Percentiles rank a stretch among this genome's conserved stretches.
Conservation (phyloP, 371 early-diverging fungal genomes). For the Dinochytrium kinnereticum region DNA sequence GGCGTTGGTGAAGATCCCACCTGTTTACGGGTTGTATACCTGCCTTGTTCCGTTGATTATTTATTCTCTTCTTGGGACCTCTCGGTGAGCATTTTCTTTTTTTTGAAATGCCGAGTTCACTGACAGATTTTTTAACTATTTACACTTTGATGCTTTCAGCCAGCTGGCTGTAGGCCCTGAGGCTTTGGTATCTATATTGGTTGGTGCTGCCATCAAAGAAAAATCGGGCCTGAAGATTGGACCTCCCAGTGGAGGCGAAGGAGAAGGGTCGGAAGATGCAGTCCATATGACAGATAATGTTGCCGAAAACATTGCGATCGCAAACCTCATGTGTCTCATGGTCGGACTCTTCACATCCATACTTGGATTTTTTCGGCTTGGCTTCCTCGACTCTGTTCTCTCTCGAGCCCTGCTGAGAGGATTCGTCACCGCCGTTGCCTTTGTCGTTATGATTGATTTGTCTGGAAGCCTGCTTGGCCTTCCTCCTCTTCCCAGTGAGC, state of each 20-base stretch:
- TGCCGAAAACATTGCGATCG: slow-evolving; percentile 54
- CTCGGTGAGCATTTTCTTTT: slow-evolving; percentile 58
- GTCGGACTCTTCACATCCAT: slow-evolving; percentile 89
- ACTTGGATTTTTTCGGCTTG: slow-evolving; percentile 90
- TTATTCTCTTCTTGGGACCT: slow-evolving; percentile 92
- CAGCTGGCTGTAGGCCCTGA: slow-evolving; percentile 95
- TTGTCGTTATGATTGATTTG: slow-evolving; percentile 89
- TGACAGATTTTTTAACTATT: background rate
- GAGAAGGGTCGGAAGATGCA: slow-evolving; percentile 15
- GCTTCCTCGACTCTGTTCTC: slow-evolving; percentile 93
- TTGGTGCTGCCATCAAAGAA: slow-evolving; percentile 72
- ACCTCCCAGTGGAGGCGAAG: background rate
- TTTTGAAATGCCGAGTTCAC: background rate
- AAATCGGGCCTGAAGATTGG: slow-evolving; percentile 18
- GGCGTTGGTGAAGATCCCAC: slow-evolving; percentile 76
- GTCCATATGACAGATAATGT: slow-evolving; percentile 46
- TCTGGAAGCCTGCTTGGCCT: slow-evolving; percentile 75
- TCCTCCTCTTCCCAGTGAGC: slow-evolving; percentile 42
- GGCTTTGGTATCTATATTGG: slow-evolving; percentile 86
- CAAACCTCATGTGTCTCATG: slow-evolving; percentile 77
- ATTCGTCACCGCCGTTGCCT: slow-evolving; percentile 90
- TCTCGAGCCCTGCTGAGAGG: slow-evolving; percentile 89
- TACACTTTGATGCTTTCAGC: slow-evolving; percentile 23
- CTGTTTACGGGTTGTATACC: slow-evolving; percentile 87
- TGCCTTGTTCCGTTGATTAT: slow-evolving; percentile 80